Evolutionary conservation across 495 filamentous ascomycete species (phyloP), one percentile per base, ranked within the genome.

Genomic region (Annulohypoxylon stygium): DNA sequence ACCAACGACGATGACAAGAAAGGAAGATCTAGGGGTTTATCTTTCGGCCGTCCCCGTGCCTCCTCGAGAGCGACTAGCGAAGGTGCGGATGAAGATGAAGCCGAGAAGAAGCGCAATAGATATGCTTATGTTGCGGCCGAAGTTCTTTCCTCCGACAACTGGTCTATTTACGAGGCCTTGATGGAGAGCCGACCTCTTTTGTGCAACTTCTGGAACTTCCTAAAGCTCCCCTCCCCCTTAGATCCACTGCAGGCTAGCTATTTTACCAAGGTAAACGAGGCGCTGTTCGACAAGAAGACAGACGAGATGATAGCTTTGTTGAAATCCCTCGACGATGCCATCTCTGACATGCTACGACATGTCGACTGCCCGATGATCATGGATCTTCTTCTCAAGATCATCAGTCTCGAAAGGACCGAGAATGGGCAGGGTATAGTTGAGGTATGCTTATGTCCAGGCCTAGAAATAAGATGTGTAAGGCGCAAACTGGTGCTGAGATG

Each of bases 311-410:
- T 99, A 48, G 90, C 90, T 14, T 89, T 98, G 55, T 87, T 98
- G 70, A 96, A 93, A 78, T 91, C 90, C 2, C 75, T 97, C 54
- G 90, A 95, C 34, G 89, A 90, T 41, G 91, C 97, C 36, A 86
- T 99, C 25, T 85, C 91, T 1, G 90, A 93, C 65, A 93, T 98
- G 81, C 85, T 98, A 58, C 91, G 93, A 75, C 96, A 99, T 80
- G 93, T 99, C 45, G 96, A 99, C 76, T 97, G 93, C 73, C 96
- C 96, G 0, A 97, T 97, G 92, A 91, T 99, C 20, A 99, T 99
- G 96, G 96, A 99, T 80, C 88, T 99, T 16, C 81, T 99, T 69
- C 86, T 99, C 73, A 98, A 98, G 80, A 97, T 99, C 41, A 97
- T 99, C 71, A 98, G 94, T 79, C 85, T 98, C 75, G 97, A 99